phyloP scores from a whole-genome alignment of 108 stramenopile genomes.

The Bacterosira constricta region DNA sequence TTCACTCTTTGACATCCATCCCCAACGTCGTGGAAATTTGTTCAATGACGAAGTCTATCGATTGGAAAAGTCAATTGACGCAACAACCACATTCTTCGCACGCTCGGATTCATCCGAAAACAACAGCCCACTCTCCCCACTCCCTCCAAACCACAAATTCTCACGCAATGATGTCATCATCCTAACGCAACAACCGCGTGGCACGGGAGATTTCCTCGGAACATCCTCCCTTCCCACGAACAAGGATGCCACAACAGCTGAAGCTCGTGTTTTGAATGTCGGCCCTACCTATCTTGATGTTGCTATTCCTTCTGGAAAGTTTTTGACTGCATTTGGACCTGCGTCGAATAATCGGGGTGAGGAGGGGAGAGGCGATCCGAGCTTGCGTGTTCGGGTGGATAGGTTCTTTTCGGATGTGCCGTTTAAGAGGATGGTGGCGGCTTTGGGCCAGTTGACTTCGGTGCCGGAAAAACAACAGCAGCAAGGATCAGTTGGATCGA shows the following conservation, averaged over 20 bases:
- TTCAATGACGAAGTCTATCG: slow-evolving; percentile 89
- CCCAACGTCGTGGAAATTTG: slow-evolving; percentile 76
- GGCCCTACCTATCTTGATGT: slow-evolving; percentile 84
- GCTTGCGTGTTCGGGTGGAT: slow-evolving; percentile 71
- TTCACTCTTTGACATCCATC: slow-evolving; percentile 76
- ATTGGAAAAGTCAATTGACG: slow-evolving; percentile 72
- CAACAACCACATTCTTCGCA: slow-evolving; percentile 57
- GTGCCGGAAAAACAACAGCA: slow-evolving; percentile 46
- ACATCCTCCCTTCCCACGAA: slow-evolving; percentile 56
- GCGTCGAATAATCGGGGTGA: slow-evolving; percentile 75
- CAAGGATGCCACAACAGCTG: slow-evolving; percentile 58
- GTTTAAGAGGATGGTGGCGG: slow-evolving; percentile 81
- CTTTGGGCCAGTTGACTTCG: slow-evolving; percentile 67
- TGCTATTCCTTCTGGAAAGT: slow-evolving; percentile 68
- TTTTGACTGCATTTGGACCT: slow-evolving; percentile 74
- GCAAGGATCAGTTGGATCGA: not conserved
- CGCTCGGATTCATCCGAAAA: not conserved
- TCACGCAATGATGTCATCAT: slow-evolving; percentile 83
- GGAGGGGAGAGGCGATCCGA: slow-evolving; percentile 57
- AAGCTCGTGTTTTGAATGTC: slow-evolving; percentile 71
- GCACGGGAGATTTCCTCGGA: slow-evolving; percentile 81
- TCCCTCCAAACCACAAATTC: slow-evolving; percentile 83
- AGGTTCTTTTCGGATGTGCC: slow-evolving; percentile 87
- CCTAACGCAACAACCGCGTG: slow-evolving; percentile 77
- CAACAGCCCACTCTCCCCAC: no score